Conservation (phyloP, 352 stramenopile species). For the Globisporangium echinulatum region DNA sequence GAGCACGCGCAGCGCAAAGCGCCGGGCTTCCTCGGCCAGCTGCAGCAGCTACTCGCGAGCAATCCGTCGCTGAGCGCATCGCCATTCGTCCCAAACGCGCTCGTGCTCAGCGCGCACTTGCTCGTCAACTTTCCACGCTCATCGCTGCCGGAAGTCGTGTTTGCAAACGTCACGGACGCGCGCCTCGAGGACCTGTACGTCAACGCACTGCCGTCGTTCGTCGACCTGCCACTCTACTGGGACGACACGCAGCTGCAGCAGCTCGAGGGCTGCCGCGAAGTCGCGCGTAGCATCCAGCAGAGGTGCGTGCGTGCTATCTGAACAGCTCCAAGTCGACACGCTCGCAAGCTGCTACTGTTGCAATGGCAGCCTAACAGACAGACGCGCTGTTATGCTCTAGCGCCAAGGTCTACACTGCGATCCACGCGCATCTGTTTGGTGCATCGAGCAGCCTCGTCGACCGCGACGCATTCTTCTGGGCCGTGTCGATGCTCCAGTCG, state of each 20-base stretch:
- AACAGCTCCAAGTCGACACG: neutral
- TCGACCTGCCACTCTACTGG: conserved; percentile 72
- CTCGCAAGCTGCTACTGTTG: neutral
- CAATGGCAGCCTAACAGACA: too few species aligned
- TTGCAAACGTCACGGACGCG: conserved; percentile 9
- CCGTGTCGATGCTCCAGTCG: conserved; percentile 75
- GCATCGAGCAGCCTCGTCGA: conserved; percentile 41
- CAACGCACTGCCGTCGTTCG: conserved; percentile 37
- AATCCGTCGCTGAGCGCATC: conserved; percentile 22
- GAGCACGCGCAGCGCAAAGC: conserved; percentile 54
- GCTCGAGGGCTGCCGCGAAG: conserved; percentile 53
- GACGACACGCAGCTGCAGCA: conserved; percentile 51
- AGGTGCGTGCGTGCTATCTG: conserved; percentile 27
- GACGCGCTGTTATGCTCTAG: conserved; percentile 12
- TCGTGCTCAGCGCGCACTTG: conserved; percentile 66
- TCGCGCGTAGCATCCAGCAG: conserved; percentile 52
- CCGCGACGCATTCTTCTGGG: conserved; percentile 69
- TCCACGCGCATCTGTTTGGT: conserved; percentile 73
- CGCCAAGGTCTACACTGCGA: conserved; percentile 50
- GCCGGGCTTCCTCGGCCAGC: conserved; percentile 50
- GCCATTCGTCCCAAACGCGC: conserved; percentile 52
- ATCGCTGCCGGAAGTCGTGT: conserved; percentile 16
- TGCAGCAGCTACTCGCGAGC: conserved; percentile 39
- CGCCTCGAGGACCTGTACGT: conserved; percentile 53
- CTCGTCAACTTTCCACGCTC: conserved; percentile 45